Percentiles rank a stretch among this genome's conserved stretches.
Conservation (phyloP, 495 filamentous ascomycete genomes). For the Lasiosphaeria ovina region DNA sequence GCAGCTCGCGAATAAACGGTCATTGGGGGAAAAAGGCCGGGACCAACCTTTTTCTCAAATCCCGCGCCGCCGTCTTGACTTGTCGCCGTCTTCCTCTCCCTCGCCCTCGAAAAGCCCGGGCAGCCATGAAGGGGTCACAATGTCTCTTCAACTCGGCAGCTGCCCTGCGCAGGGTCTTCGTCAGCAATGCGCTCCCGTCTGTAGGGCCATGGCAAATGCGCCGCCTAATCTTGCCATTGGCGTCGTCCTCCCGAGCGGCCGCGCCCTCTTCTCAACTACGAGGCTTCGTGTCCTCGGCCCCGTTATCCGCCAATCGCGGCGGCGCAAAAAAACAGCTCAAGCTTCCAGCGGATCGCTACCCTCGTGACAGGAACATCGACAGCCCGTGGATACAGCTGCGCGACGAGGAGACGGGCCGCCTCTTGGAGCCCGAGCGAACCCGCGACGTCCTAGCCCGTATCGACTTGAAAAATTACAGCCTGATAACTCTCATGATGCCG, state of each 20-base stretch:
- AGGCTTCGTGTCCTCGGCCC: conserved; percentile 1
- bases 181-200: conserved; percentile 22
- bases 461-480: conserved; percentile 48
- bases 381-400: conserved; percentile 54
- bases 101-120: not conserved
- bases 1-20: too few species aligned
- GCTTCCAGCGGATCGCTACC: not conserved
- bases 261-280: not conserved
- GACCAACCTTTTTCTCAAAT: too few species aligned
- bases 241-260: not conserved
- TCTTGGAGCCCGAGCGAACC: conserved; percentile 46
- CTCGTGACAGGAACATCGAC: conserved; percentile 56
- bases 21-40: too few species aligned
- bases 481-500: conserved; percentile 56
- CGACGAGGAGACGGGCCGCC: conserved; percentile 41
- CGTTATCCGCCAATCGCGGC: too few species aligned
- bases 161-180: conserved; percentile 40
- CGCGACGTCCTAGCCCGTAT: conserved; percentile 46
- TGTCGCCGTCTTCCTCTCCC: not conserved
- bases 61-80: not conserved
- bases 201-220: conserved; percentile 13
- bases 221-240: conserved; percentile 19
- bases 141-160: conserved; percentile 40
- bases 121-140: conserved; percentile 31
- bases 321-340: not conserved